A percentile compares a stretch with the other conserved stretches of the same genome.
Conservation (phyloP, 2,329 filamentous ascomycete species). For the Colletotrichum siamense region DNA sequence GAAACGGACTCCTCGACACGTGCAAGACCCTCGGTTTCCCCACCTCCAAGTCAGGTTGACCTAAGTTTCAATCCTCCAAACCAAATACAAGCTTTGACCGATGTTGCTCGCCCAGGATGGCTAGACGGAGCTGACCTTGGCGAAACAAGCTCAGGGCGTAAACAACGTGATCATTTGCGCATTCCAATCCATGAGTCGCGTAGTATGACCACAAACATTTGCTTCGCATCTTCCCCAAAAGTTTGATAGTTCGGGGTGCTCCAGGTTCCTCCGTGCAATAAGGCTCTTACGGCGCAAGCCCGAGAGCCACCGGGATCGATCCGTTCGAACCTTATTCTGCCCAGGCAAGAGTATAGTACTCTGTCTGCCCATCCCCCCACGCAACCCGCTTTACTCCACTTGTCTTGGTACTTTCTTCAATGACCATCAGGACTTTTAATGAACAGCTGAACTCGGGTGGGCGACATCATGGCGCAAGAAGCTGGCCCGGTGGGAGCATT, state of each 20-base stretch:
- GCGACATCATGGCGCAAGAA: neutral
- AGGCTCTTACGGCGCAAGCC: neutral
- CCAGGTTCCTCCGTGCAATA: neutral
- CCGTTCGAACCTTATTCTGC: neutral
- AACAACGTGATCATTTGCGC: neutral
- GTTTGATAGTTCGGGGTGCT: neutral
- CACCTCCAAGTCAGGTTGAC: neutral
- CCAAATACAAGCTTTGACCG: neutral
- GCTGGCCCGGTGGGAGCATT: neutral
- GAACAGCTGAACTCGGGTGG: neutral
- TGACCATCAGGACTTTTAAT: neutral
- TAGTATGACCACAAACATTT: neutral
- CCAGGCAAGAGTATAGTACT: neutral
- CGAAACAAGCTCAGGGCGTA: neutral
- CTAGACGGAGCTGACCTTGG: neutral
- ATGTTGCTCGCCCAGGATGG: neutral
- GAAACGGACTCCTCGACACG: neutral
- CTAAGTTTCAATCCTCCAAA: neutral
- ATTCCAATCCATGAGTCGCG: neutral
- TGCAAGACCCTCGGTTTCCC: neutral
- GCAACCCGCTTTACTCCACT: neutral
- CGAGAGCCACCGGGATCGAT: neutral
- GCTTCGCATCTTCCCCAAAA: neutral
- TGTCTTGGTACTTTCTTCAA: fast-evolving
- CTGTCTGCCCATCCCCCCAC: neutral